phyloP scores from a whole-genome alignment of 192 early-diverging fungal species.

The Ambispora gerdemannii region DNA sequence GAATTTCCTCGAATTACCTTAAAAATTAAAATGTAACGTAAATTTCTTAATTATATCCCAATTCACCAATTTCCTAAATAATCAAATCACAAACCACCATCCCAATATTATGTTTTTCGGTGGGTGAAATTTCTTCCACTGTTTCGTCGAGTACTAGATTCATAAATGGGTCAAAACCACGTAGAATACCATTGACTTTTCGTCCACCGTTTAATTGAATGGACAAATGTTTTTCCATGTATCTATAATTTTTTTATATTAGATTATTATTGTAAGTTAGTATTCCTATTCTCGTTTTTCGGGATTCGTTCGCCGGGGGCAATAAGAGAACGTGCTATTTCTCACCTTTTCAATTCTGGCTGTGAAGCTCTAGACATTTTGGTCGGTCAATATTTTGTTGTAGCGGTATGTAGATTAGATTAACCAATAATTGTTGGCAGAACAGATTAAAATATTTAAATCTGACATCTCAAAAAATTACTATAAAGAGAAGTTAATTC shows the following conservation, averaged over 20 bases:
- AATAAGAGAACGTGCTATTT: too few species aligned
- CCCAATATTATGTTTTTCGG: constrained; percentile 73
- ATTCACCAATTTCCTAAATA: neutral
- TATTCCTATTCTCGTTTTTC: too few species aligned
- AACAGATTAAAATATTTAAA: too few species aligned
- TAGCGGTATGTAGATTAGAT: too few species aligned
- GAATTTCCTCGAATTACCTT: constrained; percentile 31
- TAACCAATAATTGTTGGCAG: too few species aligned
- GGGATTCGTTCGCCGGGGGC: too few species aligned
- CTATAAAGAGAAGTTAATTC: too few species aligned
- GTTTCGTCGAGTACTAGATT: constrained; percentile 95
- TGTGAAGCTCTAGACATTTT: constrained; percentile 29
- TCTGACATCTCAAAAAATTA: too few species aligned
- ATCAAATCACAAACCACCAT: constrained; percentile 64
- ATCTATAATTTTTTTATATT: constrained; percentile 36
- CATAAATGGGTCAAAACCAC: constrained; percentile 99
- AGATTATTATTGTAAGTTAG: neutral
- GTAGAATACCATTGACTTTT: constrained; percentile 89
- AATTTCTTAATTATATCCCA: neutral
- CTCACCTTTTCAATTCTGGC: constrained; percentile 29
- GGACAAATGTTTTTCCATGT: constrained; percentile 92
- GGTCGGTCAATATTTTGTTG: too few species aligned
- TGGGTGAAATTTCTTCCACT: constrained; percentile 70
- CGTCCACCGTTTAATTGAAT: constrained; percentile 90
- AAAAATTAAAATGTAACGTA: neutral